Conservation (phyloP, 2,329 filamentous ascomycete species). For the Colletotrichum tofieldiae region DNA sequence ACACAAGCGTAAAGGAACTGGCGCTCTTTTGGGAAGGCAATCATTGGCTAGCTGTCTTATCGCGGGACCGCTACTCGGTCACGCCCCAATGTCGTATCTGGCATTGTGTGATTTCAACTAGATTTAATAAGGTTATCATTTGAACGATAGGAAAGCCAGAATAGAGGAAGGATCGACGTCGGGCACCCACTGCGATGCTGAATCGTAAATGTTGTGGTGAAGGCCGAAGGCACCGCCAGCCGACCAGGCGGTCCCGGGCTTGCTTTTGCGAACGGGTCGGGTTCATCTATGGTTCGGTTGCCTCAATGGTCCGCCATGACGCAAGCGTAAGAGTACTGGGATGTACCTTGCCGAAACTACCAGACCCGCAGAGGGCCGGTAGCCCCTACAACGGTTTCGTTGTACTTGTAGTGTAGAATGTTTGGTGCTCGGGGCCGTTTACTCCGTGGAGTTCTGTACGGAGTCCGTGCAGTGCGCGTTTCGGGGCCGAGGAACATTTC, state of each 20-base stretch:
- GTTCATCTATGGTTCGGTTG: background rate
- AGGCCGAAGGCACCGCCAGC: background rate
- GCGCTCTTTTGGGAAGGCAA: background rate
- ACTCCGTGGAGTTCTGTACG: too few species aligned
- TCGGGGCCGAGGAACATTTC: too few species aligned
- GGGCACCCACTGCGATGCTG: background rate
- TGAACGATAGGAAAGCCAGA: background rate
- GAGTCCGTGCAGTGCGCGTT: too few species aligned
- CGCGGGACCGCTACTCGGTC: background rate
- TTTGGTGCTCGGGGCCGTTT: too few species aligned
- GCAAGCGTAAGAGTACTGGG: background rate
- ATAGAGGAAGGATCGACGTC: background rate
- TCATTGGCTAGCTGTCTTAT: background rate
- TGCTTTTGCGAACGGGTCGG: background rate
- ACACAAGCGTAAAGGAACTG: too few species aligned
- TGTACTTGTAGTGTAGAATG: too few species aligned
- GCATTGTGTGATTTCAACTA: background rate
- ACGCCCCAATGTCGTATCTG: background rate
- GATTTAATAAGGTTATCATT: background rate
- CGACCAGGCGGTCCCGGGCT: background rate
- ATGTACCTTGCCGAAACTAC: background rate
- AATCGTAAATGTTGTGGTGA: background rate
- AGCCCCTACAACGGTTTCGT: too few species aligned
- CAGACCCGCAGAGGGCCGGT: background rate
- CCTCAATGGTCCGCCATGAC: background rate